A percentile compares a stretch with the other conserved stretches of the same genome.
Evolutionary conservation across 2,329 filamentous ascomycete species (phyloP).

Genomic region (Clarireedia monteithiana): DNA sequence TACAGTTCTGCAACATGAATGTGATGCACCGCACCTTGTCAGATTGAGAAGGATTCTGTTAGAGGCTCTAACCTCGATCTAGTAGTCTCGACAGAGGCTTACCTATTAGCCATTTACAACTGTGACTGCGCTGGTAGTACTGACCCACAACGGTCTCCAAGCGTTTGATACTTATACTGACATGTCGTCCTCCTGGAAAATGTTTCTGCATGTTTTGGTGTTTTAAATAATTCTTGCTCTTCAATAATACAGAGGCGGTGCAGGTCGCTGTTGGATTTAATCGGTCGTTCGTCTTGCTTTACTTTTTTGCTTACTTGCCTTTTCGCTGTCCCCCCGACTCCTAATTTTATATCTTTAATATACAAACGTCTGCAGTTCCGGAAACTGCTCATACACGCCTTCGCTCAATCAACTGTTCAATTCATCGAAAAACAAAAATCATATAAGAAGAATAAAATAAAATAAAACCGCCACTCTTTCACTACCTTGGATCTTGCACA

Average conservation of each 20-base stretch:
- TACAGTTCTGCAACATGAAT: no score
- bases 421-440: background rate
- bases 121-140: no score
- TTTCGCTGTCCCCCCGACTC: background rate
- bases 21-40: background rate
- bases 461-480: background rate
- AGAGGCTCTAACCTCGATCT: background rate
- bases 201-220: background rate
- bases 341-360: background rate
- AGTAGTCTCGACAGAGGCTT: background rate
- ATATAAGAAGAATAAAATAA: background rate
- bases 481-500: background rate
- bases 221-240: background rate
- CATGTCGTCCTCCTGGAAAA: background rate
- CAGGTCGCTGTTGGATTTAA: background rate
- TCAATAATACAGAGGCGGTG: background rate
- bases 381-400: background rate
- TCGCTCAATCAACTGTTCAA: background rate
- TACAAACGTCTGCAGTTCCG: background rate
- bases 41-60: background rate
- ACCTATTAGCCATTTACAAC: background rate
- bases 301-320: background rate
- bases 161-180: background rate
- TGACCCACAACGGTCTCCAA: background rate
- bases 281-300: background rate